Evolutionary conservation across 345 rosid species (phyloP).

Genomic region (Euclidium syriacum): DNA sequence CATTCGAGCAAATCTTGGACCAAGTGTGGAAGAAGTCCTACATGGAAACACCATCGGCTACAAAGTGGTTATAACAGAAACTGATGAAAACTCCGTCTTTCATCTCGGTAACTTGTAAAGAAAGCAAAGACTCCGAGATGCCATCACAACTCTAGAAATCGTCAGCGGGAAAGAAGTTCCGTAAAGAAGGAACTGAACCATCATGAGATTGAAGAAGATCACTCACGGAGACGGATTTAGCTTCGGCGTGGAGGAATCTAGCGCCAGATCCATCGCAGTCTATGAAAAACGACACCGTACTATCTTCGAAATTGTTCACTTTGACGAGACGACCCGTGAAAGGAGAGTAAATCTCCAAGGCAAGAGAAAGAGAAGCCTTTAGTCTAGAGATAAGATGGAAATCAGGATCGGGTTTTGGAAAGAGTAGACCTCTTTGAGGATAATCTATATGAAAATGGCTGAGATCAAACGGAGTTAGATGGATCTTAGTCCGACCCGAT

Average conservation of each 20-base stretch:
- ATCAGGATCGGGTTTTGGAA: too few species aligned
- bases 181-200: conserved; percentile 12
- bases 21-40: conserved; percentile 40
- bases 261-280: background rate
- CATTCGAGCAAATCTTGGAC: conserved; percentile 27
- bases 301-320: background rate
- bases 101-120: conserved; percentile 36
- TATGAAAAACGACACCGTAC: background rate
- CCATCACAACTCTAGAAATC: conserved; percentile 10
- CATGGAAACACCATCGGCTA: conserved; percentile 27
- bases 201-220: conserved; percentile 11
- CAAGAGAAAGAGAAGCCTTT: background rate
- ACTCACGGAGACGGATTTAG: conserved; percentile 19
- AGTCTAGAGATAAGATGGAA: background rate
- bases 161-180: conserved; percentile 28
- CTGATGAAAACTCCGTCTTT: conserved; percentile 29
- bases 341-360: background rate
- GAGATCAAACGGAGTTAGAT: conserved; percentile 7
- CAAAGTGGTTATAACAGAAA: conserved; percentile 28
- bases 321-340: background rate
- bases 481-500: background rate
- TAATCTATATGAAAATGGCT: background rate
- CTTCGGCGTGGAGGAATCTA: conserved; percentile 28
- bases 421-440: too few species aligned
- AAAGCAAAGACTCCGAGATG: conserved; percentile 22